Conservation (phyloP, 2,329 filamentous ascomycete genomes). For the Neurospora crassa region DNA sequence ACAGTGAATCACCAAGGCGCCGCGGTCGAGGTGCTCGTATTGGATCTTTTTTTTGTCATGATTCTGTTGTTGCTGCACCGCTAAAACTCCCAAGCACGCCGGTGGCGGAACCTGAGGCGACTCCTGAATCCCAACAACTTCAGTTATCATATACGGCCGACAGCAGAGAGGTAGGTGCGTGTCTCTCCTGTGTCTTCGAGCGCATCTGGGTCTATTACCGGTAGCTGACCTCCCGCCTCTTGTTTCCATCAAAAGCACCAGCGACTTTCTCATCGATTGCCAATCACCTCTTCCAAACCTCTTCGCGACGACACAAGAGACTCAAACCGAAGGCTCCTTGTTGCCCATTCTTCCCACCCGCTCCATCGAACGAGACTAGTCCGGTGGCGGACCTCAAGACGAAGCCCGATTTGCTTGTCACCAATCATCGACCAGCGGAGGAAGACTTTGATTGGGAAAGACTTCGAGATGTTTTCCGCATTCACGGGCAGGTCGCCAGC, state of each 20-base stretch:
- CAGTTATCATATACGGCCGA: neutral
- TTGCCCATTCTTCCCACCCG: neutral
- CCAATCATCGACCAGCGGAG: neutral
- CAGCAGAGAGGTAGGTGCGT: neutral
- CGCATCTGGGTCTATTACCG: neutral
- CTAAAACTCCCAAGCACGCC: neutral
- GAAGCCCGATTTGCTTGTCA: neutral
- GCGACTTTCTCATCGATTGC: neutral
- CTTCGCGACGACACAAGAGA: neutral
- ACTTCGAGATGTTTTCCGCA: neutral
- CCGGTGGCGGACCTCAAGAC: neutral
- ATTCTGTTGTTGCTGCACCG: neutral
- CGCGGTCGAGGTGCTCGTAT: neutral
- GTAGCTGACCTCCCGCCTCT: neutral
- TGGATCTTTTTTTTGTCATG: neutral
- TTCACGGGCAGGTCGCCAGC: conserved; percentile 12
- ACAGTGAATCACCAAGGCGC: neutral
- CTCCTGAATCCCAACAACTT: neutral
- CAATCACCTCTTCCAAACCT: neutral
- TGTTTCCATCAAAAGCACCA: neutral
- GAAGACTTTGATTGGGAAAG: neutral
- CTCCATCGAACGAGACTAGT: neutral
- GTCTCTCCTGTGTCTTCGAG: neutral
- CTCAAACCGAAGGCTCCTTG: neutral
- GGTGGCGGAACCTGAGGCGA: neutral